These are phyloP conservation scores for Pseudogymnoascus sp. DNA, from an alignment of 2,329 filamentous ascomycete genomes.

Conservation along the genomic window DNA sequence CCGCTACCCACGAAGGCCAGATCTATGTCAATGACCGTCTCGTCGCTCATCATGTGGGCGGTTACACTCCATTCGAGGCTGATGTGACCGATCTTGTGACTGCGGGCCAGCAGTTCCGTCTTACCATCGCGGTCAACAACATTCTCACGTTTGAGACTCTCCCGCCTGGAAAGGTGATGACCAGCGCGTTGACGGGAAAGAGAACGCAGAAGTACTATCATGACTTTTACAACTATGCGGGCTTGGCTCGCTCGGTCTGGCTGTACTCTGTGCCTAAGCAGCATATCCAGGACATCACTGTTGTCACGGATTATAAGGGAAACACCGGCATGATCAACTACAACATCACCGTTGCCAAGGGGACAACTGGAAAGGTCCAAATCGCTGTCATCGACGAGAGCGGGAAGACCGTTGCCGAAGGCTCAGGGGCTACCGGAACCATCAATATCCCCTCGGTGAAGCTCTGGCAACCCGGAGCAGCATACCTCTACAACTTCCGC, in stretches of 20 bases:
- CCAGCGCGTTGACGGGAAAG: constrained; percentile 17
- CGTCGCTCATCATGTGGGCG: constrained; percentile 25
- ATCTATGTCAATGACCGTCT: constrained; percentile 28
- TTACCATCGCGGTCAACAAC: constrained; percentile 31
- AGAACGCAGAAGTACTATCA: constrained; percentile 27
- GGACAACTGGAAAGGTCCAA: not conserved
- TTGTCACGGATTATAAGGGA: constrained; percentile 22
- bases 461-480: constrained; percentile 28
- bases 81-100: constrained; percentile 23
- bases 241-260: constrained; percentile 28
- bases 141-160: constrained; percentile 26
- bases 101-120: constrained; percentile 24
- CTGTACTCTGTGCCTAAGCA: constrained; percentile 24
- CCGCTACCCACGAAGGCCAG: constrained; percentile 27
- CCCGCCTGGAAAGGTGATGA: not conserved
- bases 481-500: constrained; percentile 27
- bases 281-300: constrained; percentile 24
- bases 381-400: constrained; percentile 17
- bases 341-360: constrained; percentile 4
- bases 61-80: constrained; percentile 29
- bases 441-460: constrained; percentile 19
- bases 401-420: constrained; percentile 12
- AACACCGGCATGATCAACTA: constrained; percentile 15
- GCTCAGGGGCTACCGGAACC: constrained; percentile 16
- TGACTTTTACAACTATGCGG: constrained; percentile 31